These are phyloP conservation scores for Eucalyptus grandis DNA, from an alignment of 345 rosid species.

Conservation along the genomic window DNA sequence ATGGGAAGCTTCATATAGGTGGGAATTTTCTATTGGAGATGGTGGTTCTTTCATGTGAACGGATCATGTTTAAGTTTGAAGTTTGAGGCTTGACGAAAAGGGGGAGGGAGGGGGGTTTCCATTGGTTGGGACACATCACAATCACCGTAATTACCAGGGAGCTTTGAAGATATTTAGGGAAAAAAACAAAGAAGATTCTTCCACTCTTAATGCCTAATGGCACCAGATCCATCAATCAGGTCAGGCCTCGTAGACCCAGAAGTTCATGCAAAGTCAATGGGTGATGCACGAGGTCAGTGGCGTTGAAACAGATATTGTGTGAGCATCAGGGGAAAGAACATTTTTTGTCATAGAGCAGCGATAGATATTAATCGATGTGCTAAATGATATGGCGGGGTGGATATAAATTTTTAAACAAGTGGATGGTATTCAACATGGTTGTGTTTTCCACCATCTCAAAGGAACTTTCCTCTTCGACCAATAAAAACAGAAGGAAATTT, in stretches of 20 bases:
- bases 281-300: neutral
- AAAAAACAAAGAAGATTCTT: neutral
- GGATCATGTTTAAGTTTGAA: neutral
- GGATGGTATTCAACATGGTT: neutral
- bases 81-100: neutral
- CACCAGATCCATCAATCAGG: neutral
- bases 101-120: neutral
- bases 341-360: neutral
- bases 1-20: neutral
- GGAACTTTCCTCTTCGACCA: neutral
- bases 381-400: neutral
- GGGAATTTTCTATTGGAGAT: neutral
- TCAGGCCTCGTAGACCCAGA: neutral
- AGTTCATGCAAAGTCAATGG: neutral
- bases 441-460: neutral
- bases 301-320: neutral
- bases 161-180: neutral
- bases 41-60: neutral
- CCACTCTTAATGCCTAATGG: neutral
- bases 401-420: neutral
- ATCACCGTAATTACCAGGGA: neutral
- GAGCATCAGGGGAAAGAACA: neutral
- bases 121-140: neutral
- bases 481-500: neutral
- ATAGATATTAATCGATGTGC: neutral